Evolutionary conservation across 2,329 filamentous ascomycete species (phyloP).

Genomic region (Emergomyces pasteurianus): DNA sequence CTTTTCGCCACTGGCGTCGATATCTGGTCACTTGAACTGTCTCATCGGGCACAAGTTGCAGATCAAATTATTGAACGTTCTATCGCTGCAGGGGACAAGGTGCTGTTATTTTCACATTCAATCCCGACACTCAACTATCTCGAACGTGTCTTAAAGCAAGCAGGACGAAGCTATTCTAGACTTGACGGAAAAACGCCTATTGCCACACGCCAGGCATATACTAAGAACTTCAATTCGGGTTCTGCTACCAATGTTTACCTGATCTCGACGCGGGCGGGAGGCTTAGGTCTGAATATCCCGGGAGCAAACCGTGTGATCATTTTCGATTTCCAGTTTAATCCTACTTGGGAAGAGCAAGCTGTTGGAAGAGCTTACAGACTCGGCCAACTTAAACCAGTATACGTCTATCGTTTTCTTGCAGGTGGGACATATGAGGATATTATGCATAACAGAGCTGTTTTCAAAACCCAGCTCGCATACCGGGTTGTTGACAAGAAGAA

Average conservation of each 20-base stretch:
- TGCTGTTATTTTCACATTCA: slow-evolving; percentile 69
- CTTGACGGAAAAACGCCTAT: slow-evolving; percentile 57
- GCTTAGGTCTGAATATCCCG: slow-evolving; percentile 70
- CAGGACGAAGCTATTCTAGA: slow-evolving; percentile 40
- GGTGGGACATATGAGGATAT: slow-evolving; percentile 70
- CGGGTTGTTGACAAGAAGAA: slow-evolving; percentile 78
- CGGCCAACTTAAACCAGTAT: slow-evolving; percentile 68
- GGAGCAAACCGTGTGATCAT: slow-evolving; percentile 79
- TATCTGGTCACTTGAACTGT: slow-evolving; percentile 39
- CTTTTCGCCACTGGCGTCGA: slow-evolving; percentile 22
- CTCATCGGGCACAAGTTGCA: slow-evolving; percentile 58
- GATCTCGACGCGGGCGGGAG: slow-evolving; percentile 74
- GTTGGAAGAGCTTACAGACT: slow-evolving; percentile 77
- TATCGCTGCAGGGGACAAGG: slow-evolving; percentile 52
- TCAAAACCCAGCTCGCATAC: slow-evolving; percentile 69
- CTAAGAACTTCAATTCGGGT: slow-evolving; percentile 57
- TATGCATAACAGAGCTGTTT: slow-evolving; percentile 61
- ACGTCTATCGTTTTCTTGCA: slow-evolving; percentile 68
- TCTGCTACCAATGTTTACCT: slow-evolving; percentile 51
- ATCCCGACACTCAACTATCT: slow-evolving; percentile 60
- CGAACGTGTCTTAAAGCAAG: slow-evolving; percentile 40
- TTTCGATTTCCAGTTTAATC: slow-evolving; percentile 74
- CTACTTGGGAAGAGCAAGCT: slow-evolving; percentile 71
- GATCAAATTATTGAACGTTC: slow-evolving; percentile 57
- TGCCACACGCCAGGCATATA: slow-evolving; percentile 46